Percentiles rank a stretch among this genome's conserved stretches.
Evolutionary conservation across 306 rosid species (phyloP).

Genomic region (Trifolium pratense): DNA sequence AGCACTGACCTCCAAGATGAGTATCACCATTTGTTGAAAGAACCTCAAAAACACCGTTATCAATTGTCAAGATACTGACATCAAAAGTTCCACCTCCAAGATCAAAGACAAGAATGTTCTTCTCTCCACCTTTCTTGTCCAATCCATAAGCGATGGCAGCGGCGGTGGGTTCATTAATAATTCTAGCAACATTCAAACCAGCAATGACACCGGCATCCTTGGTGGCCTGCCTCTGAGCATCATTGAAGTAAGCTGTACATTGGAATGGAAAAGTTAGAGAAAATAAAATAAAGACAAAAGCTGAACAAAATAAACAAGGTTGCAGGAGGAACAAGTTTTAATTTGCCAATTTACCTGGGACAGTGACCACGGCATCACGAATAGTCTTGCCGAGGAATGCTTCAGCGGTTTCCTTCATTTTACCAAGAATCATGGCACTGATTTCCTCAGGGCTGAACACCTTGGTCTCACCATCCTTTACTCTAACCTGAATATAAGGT

Average conservation of each 20-base stretch:
- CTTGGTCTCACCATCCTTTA: slow-evolving; percentile 93
- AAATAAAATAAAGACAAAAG: background rate
- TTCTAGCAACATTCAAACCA: slow-evolving; percentile 96
- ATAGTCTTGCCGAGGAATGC: slow-evolving; percentile 96
- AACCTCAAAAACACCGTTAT: slow-evolving; percentile 96
- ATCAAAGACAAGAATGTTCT: slow-evolving; percentile 96
- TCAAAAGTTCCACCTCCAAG: slow-evolving; percentile 99
- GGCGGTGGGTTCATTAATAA: slow-evolving; percentile 96
- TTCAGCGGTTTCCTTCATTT: slow-evolving; percentile 99
- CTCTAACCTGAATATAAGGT: slow-evolving; percentile 83
- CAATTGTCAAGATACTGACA: slow-evolving; percentile 98
- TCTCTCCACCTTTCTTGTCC: slow-evolving; percentile 99
- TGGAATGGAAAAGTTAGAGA: slow-evolving; percentile 19
- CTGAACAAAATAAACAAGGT: background rate
- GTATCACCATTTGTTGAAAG: slow-evolving; percentile 97
- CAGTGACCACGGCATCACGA: slow-evolving; percentile 89
- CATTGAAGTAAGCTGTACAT: slow-evolving; percentile 88
- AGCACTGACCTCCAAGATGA: slow-evolving; percentile 88
- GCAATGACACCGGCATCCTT: slow-evolving; percentile 98
- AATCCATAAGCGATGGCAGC: slow-evolving; percentile 98
- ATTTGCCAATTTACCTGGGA: slow-evolving; percentile 67
- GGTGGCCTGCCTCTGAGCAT: slow-evolving; percentile 99
- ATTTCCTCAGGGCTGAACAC: slow-evolving; percentile 98
- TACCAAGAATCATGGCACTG: slow-evolving; percentile 84
- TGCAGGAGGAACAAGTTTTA: background rate